A percentile compares a stretch with the other conserved stretches of the same genome.
phyloP scores from a whole-genome alignment of 1,284 basidiomycete species.

The Lentinula novae-zelandiae region DNA sequence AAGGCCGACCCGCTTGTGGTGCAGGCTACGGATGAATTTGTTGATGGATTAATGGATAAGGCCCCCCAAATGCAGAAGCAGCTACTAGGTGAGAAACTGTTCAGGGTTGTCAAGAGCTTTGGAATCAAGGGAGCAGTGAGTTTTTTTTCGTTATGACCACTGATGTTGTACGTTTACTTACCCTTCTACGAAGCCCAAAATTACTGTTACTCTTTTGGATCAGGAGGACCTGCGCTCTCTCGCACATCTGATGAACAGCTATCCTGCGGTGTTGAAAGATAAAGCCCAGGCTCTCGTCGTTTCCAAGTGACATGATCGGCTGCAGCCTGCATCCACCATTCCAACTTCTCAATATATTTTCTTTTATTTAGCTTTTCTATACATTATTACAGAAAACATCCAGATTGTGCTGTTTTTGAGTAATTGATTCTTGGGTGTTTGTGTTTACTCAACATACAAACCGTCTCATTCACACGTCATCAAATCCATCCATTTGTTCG shows the following conservation, averaged over 20 bases:
- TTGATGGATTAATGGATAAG: constrained; percentile 66
- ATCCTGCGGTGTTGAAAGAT: constrained; percentile 76
- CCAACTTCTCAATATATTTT: background rate
- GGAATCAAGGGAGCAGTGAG: constrained; percentile 77
- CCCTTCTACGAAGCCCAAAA: constrained; percentile 53
- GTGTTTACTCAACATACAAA: too few relatives aligned
- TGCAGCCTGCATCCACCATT: background rate
- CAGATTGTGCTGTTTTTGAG: too few relatives aligned
- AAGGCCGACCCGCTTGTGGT: constrained; percentile 69
- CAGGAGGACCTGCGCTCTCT: constrained; percentile 80
- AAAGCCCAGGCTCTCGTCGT: constrained; percentile 40
- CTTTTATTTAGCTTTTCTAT: background rate
- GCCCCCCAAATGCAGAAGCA: constrained; percentile 75
- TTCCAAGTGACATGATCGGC: constrained; percentile 15
- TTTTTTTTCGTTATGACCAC: constrained; percentile 1
- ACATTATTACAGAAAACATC: too few relatives aligned
- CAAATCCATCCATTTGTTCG: too few relatives aligned
- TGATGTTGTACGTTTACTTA: constrained; percentile 1
- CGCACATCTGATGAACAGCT: constrained; percentile 85
- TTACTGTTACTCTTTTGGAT: constrained; percentile 80
- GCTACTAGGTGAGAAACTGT: constrained; percentile 77
- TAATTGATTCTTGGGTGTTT: too few relatives aligned
- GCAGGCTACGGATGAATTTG: constrained; percentile 73
- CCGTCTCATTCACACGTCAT: too few relatives aligned
- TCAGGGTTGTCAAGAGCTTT: constrained; percentile 75